Evolutionary conservation across 2,329 filamentous ascomycete species (phyloP).

Genomic region (Trichothecium roseum): DNA sequence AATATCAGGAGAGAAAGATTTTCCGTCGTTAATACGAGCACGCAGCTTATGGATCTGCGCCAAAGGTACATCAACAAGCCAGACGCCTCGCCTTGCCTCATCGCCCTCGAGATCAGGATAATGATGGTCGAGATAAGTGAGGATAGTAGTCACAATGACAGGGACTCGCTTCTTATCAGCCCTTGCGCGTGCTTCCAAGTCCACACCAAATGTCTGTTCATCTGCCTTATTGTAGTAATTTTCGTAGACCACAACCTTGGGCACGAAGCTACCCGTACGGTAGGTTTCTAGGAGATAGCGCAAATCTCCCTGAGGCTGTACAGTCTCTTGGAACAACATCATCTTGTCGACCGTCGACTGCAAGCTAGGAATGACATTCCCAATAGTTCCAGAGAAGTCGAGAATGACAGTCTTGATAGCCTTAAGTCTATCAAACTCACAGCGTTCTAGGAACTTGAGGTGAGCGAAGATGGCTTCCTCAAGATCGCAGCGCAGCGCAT

Average conservation of each 20-base stretch:
- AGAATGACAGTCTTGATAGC: slow-evolving; percentile 97
- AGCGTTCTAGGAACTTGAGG: slow-evolving; percentile 92
- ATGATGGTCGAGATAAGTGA: slow-evolving; percentile 92
- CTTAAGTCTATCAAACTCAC: slow-evolving; percentile 89
- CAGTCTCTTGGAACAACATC: slow-evolving; percentile 98
- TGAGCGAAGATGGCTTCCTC: slow-evolving; percentile 92
- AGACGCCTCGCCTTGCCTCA: slow-evolving; percentile 82
- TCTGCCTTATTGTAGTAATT: slow-evolving; percentile 99
- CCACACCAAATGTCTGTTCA: slow-evolving; percentile 95
- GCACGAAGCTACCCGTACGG: slow-evolving; percentile 84
- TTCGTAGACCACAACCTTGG: slow-evolving; percentile 86
- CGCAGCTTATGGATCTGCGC: slow-evolving; percentile 77
- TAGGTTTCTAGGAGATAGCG: slow-evolving; percentile 95
- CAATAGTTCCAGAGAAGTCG: slow-evolving; percentile 93
- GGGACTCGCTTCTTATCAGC: slow-evolving; percentile 95
- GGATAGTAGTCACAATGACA: slow-evolving; percentile 78
- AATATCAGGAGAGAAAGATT: slow-evolving; percentile 62
- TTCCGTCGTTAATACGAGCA: slow-evolving; percentile 76
- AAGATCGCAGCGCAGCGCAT: slow-evolving; percentile 84
- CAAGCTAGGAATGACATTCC: slow-evolving; percentile 93
- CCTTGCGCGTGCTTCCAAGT: slow-evolving; percentile 87
- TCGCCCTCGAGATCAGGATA: slow-evolving; percentile 97
- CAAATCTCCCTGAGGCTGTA: slow-evolving; percentile 85
- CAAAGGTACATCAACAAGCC: slow-evolving; percentile 87
- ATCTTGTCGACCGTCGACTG: slow-evolving; percentile 96